A percentile compares a stretch with the other conserved stretches of the same genome.
These are phyloP conservation scores for Aspergillus sp. DNA, from an alignment of 2,329 filamentous ascomycete genomes.

Conservation along the genomic window DNA sequence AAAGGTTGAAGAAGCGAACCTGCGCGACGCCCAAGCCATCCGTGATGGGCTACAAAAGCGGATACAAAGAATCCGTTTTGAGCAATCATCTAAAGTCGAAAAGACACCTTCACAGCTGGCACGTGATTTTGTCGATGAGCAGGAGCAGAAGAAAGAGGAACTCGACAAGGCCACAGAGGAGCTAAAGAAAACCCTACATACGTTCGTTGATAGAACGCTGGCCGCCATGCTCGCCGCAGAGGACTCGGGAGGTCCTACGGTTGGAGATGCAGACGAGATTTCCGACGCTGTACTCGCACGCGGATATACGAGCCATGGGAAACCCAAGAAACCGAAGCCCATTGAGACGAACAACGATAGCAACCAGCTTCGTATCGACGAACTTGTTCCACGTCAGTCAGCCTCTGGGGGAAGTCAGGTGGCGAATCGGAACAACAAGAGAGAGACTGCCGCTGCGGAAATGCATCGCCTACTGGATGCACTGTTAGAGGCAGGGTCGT, in stretches of 20 bases:
- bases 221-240: slow-evolving; percentile 77
- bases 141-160: slow-evolving; percentile 56
- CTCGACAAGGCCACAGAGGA: slow-evolving; percentile 61
- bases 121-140: slow-evolving; percentile 59
- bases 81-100: slow-evolving; percentile 56
- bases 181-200: slow-evolving; percentile 63
- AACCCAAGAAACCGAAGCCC: slow-evolving; percentile 38
- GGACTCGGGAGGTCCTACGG: slow-evolving; percentile 77
- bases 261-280: slow-evolving; percentile 69
- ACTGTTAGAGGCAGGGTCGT: slow-evolving; percentile 45
- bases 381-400: slow-evolving; percentile 43
- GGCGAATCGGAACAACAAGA: slow-evolving; percentile 36
- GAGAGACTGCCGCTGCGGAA: slow-evolving; percentile 48
- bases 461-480: slow-evolving; percentile 47
- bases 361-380: slow-evolving; percentile 51
- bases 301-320: slow-evolving; percentile 55
- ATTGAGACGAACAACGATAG: slow-evolving; percentile 28
- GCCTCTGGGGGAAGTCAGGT: slow-evolving; percentile 20
- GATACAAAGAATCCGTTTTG: slow-evolving; percentile 58
- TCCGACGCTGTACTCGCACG: slow-evolving; percentile 53
- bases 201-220: slow-evolving; percentile 69
- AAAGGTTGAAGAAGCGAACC: slow-evolving; percentile 44
- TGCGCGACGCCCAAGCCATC: slow-evolving; percentile 50
- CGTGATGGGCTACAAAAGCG: slow-evolving; percentile 52
- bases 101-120: slow-evolving; percentile 61